Evolutionary conservation across 805 yeast species (phyloP), one percentile per base, ranked within the genome.

Genomic region (Saturnispora zaruensis): DNA sequence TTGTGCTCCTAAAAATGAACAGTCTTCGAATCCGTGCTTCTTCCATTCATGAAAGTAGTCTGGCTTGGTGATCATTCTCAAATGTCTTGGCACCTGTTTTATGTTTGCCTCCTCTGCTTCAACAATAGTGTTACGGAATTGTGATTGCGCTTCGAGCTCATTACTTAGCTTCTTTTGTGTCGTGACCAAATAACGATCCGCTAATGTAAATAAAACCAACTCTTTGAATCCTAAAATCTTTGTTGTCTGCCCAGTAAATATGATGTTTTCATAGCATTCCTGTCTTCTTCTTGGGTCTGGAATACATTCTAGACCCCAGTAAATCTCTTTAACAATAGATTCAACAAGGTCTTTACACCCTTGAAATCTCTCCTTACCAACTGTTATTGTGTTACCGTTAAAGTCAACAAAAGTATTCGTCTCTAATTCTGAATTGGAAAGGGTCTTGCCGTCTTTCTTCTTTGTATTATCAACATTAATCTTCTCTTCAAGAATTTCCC

Each of bases 1-100:
- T 66, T 88, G 87, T 2, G 86, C 95, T 2, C 98, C 98, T 53
- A 90, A 69, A 61, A 90, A 87, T 51, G 79, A 74, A 30, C 83
- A 78, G 57, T 87, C 89, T 51, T 83, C 81, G 76, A 84, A 82
- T 1, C 91, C 89, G 36, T 68, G 66, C 64, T 79, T 79, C 67
- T 90, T 90, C 97, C 97, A 91, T 57, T 87, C 96, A 1, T 96
- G 87, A 68, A 91, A 91, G 66, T 91, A 90, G 50, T 91, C 98
- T 0, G 96, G 95, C 64, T 79, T 76, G 59, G 83, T 82, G 24
- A 82, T 79, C 45, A 80, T 62, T 56, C 77, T 79, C 50, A 90
- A 76, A 13, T 81, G 72, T n/a, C 81, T 79, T 21, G 97, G 98
- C 2, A 83, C 89, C 67, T 91, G 98, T 23, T 46, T 74, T 55